A percentile compares a stretch with the other conserved stretches of the same genome.
Evolutionary conservation across 1,139 yeast genomes (phyloP).

Genomic region (Hansenula sp.): DNA sequence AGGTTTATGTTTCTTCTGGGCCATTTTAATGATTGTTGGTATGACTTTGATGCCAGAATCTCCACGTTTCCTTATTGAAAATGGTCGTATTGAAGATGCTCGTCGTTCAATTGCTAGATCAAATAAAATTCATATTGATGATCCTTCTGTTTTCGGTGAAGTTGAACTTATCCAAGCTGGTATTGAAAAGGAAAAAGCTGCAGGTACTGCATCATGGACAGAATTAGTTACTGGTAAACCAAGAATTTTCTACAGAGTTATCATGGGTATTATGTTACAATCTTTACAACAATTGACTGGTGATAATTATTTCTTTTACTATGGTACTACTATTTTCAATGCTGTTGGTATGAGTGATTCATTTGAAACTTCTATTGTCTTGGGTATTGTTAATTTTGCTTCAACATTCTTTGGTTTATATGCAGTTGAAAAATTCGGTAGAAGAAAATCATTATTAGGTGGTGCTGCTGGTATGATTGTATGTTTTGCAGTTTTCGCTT

Average conservation of each 20-base stretch:
- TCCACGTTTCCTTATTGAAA: slow-evolving; percentile 62
- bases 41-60: slow-evolving; percentile 70
- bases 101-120: slow-evolving; percentile 50
- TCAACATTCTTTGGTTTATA: slow-evolving; percentile 67
- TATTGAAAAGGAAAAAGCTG: slow-evolving; percentile 53
- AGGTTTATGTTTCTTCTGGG: slow-evolving; percentile 45
- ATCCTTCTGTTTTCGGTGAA: slow-evolving; percentile 52
- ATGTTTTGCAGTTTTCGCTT: slow-evolving; percentile 60
- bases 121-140: slow-evolving; percentile 50
- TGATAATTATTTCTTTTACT: slow-evolving; percentile 74
- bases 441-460: slow-evolving; percentile 57
- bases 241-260: slow-evolving; percentile 45
- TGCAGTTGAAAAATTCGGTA: slow-evolving; percentile 63
- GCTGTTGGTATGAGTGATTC: slow-evolving; percentile 71
- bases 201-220: slow-evolving; percentile 62
- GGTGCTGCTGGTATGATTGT: slow-evolving; percentile 63
- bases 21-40: slow-evolving; percentile 40
- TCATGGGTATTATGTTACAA: slow-evolving; percentile 61
- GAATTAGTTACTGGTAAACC: slow-evolving; percentile 60
- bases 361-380: slow-evolving; percentile 66
- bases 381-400: slow-evolving; percentile 72
- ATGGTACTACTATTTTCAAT: slow-evolving; percentile 68
- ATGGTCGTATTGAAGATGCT: slow-evolving; percentile 50
- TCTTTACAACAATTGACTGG: slow-evolving; percentile 74
- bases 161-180: slow-evolving; percentile 55